A percentile compares a stretch with the other conserved stretches of the same genome.
These are phyloP conservation scores for Malassezia equina DNA, from an alignment of 1,284 basidiomycete species.

Conservation along the genomic window DNA sequence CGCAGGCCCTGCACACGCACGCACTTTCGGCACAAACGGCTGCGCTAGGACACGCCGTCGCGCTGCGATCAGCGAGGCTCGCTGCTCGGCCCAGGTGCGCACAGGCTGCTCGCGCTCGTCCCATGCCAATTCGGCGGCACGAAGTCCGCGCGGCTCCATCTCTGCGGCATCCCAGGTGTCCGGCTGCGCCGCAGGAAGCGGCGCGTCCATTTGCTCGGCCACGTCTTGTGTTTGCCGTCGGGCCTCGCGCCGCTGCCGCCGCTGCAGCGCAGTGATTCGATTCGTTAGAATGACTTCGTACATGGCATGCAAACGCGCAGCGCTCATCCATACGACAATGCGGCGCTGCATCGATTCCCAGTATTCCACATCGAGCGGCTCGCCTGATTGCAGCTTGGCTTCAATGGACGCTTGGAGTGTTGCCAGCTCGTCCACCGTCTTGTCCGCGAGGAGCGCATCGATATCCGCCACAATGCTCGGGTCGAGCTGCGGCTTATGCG, in stretches of 20 bases:
- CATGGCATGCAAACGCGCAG: constrained; percentile 78
- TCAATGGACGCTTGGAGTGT: constrained; percentile 76
- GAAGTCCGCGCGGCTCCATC: constrained; percentile 33
- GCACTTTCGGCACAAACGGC: constrained; percentile 23
- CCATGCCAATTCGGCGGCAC: constrained; percentile 21
- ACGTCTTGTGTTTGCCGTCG: constrained; percentile 77
- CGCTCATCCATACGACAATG: constrained; percentile 95
- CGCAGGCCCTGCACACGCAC: neutral
- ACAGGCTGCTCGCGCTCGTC: constrained; percentile 27
- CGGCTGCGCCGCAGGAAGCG: constrained; percentile 22
- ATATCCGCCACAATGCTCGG: constrained; percentile 33
- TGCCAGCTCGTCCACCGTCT: constrained; percentile 59
- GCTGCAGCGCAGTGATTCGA: constrained; percentile 84
- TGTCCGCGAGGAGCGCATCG: constrained; percentile 35
- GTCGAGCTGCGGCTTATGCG: constrained; percentile 28
- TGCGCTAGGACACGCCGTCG: constrained; percentile 23
- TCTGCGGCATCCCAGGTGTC: constrained; percentile 17
- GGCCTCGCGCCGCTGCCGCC: constrained; percentile 87
- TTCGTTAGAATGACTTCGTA: constrained; percentile 95
- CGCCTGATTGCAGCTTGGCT: constrained; percentile 74
- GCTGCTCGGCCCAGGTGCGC: constrained; percentile 21
- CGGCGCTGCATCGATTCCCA: constrained; percentile 89
- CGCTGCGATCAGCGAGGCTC: constrained; percentile 22
- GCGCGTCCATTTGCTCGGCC: constrained; percentile 56
- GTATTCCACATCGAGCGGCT: constrained; percentile 92